These are phyloP conservation scores for Tilletia caries DNA, from an alignment of 1,284 basidiomycete genomes.

Conservation along the genomic window DNA sequence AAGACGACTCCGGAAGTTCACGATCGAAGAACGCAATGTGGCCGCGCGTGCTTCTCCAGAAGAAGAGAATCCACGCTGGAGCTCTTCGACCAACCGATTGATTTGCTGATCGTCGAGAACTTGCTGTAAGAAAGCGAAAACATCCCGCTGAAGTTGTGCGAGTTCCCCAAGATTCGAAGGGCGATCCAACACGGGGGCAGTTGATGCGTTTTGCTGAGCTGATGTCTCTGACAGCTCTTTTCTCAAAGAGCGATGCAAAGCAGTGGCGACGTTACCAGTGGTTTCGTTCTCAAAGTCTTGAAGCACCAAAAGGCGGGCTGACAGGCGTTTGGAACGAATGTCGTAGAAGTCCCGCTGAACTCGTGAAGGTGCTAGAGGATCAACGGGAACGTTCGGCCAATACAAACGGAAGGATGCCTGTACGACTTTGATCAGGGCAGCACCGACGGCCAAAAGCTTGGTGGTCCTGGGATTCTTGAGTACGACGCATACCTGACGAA, in stretches of 20 bases:
- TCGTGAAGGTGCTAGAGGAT: conserved; percentile 72
- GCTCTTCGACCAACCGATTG: conserved; percentile 40
- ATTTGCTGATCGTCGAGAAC: conserved; percentile 36
- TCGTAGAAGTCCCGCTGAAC: conserved; percentile 61
- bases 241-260: conserved; percentile 50
- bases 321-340: conserved; percentile 55
- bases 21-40: conserved; percentile 51
- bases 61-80: conserved; percentile 20
- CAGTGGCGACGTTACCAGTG: conserved; percentile 65
- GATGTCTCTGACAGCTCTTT: conserved; percentile 24
- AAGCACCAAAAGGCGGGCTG: conserved; percentile 64
- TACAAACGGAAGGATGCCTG: conserved; percentile 67
- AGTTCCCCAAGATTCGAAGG: conserved; percentile 63
- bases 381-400: conserved; percentile 80
- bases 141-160: conserved; percentile 76
- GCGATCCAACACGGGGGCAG: conserved; percentile 38
- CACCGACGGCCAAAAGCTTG: conserved; percentile 16
- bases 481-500: conserved; percentile 15
- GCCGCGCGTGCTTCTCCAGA: conserved; percentile 40
- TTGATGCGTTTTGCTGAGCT: conserved; percentile 16
- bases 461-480: conserved; percentile 12
- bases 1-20: conserved; percentile 57
- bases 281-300: conserved; percentile 62
- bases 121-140: conserved; percentile 53
- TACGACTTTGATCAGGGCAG: conserved; percentile 14